These are phyloP conservation scores for Spencermartinsiella ligniputridi DNA, from an alignment of 1,139 yeast species.

Conservation along the genomic window DNA sequence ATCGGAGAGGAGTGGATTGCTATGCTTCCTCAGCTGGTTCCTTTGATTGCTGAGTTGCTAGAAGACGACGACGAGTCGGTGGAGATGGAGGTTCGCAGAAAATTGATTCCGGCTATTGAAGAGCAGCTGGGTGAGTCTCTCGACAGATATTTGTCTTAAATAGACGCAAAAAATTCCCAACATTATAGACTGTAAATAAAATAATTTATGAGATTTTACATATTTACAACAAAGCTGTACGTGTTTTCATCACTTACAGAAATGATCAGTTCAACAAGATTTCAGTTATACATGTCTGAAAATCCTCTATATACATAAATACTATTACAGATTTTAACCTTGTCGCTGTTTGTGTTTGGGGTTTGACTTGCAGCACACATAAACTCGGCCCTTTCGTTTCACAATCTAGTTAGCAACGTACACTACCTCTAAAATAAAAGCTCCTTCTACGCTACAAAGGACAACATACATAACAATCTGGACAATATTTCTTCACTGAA, in stretches of 20 bases:
- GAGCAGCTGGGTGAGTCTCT: conserved; percentile 91
- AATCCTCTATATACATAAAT: too few species aligned
- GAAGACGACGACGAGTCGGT: conserved; percentile 96
- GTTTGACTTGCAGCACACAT: conserved; percentile 86
- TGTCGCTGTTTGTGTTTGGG: conserved; percentile 97
- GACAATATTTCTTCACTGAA: conserved; percentile 86
- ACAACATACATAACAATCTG: conserved; percentile 64
- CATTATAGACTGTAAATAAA: not conserved
- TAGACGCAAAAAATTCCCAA: not conserved
- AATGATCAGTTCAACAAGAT: too few species aligned
- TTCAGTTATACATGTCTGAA: too few species aligned
- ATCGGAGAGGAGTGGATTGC: conserved; percentile 94
- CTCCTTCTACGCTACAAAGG: too few species aligned
- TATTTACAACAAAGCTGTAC: conserved; percentile 11
- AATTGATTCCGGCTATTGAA: conserved; percentile 89
- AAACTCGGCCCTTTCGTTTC: conserved; percentile 89
- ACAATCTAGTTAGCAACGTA: conserved; percentile 45
- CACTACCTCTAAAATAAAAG: conserved; percentile 2
- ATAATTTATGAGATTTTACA: conserved; percentile 2
- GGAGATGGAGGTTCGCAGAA: conserved; percentile 85
- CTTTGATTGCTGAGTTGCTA: conserved; percentile 87
- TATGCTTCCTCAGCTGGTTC: conserved; percentile 89
- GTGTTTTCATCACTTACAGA: not conserved
- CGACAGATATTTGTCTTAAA: conserved; percentile 74
- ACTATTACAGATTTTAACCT: too few species aligned